Evolutionary conservation across 495 filamentous ascomycete genomes (phyloP).

Genomic region (Ramalina peruviana): DNA sequence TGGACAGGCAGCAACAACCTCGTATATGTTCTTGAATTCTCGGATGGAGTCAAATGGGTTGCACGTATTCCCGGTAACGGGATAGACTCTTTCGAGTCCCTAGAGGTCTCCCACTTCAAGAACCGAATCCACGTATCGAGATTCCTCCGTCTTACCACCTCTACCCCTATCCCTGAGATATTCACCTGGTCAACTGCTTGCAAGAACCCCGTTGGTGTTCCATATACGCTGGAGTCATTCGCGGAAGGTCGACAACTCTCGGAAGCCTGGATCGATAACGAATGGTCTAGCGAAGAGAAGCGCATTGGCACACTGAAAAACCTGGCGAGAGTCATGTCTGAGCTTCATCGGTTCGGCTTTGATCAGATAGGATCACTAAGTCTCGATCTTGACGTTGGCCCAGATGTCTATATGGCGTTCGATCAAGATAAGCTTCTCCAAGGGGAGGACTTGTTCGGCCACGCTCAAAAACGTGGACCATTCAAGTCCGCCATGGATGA

Average conservation of each 20-base stretch:
- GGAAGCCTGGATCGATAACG: slow-evolving; percentile 16
- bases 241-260: slow-evolving; percentile 16
- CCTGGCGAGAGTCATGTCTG: slow-evolving; percentile 1
- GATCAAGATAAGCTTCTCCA: background rate
- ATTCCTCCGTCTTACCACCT: slow-evolving; percentile 12
- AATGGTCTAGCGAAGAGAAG: background rate
- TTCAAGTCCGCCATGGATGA: background rate
- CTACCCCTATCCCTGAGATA: slow-evolving; percentile 21
- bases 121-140: slow-evolving; percentile 11
- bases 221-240: slow-evolving; percentile 5
- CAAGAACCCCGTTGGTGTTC: slow-evolving; percentile 4
- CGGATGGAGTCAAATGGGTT: slow-evolving; percentile 6
- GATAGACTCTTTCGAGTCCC: slow-evolving; percentile 9
- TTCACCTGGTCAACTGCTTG: slow-evolving; percentile 9
- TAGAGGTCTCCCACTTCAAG: slow-evolving; percentile 8
- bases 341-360: background rate
- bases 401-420: background rate
- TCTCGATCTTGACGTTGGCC: background rate
- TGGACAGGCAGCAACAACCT: background rate
- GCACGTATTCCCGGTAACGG: slow-evolving; percentile 7
- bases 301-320: background rate
- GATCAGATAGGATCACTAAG: background rate
- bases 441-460: background rate
- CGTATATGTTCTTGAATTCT: slow-evolving; percentile 1
- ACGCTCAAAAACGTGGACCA: background rate